A percentile compares a stretch with the other conserved stretches of the same genome.
phyloP scores from a whole-genome alignment of 2,329 filamentous ascomycete species.

The Colletotrichum eremochloae region DNA sequence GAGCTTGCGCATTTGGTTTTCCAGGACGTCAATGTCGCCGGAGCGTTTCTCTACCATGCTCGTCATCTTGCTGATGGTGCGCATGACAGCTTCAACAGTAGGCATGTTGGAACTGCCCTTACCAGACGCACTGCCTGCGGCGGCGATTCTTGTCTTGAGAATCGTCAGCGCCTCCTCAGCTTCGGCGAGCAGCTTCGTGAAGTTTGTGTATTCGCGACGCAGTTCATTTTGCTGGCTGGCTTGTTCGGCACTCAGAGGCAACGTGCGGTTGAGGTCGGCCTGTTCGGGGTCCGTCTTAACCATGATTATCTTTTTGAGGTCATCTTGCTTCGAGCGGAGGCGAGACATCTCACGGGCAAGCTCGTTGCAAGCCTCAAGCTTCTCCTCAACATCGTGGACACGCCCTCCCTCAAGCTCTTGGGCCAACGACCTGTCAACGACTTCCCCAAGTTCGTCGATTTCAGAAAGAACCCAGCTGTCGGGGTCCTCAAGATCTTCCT shows the following conservation, averaged over 20 bases:
- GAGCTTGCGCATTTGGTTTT: slow-evolving; percentile 85
- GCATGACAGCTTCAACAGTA: slow-evolving; percentile 91
- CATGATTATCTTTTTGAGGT: slow-evolving; percentile 82
- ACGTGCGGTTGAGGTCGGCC: slow-evolving; percentile 72
- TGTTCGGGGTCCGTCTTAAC: slow-evolving; percentile 77
- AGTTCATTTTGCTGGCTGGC: slow-evolving; percentile 86
- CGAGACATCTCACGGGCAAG: slow-evolving; percentile 78
- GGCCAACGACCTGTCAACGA: slow-evolving; percentile 75
- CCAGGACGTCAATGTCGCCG: slow-evolving; percentile 90
- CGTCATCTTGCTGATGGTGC: slow-evolving; percentile 94
- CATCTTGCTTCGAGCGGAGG: slow-evolving; percentile 81
- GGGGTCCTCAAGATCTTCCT: slow-evolving; percentile 76
- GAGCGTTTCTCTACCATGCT: slow-evolving; percentile 91
- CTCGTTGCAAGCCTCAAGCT: slow-evolving; percentile 76
- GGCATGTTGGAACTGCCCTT: slow-evolving; percentile 69
- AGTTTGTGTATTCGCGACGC: slow-evolving; percentile 78
- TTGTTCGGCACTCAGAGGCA: slow-evolving; percentile 88
- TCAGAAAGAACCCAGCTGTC: slow-evolving; percentile 84
- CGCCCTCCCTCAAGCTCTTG: slow-evolving; percentile 75
- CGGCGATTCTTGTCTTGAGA: slow-evolving; percentile 82
- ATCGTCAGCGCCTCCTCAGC: slow-evolving; percentile 85
- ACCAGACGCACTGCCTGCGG: slow-evolving; percentile 64
- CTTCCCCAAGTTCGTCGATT: slow-evolving; percentile 74
- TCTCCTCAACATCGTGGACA: slow-evolving; percentile 76
- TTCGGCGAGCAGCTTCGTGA: slow-evolving; percentile 81